Conservation (phyloP, 2,329 filamentous ascomycete species). For the Microcyclosporella mali region DNA sequence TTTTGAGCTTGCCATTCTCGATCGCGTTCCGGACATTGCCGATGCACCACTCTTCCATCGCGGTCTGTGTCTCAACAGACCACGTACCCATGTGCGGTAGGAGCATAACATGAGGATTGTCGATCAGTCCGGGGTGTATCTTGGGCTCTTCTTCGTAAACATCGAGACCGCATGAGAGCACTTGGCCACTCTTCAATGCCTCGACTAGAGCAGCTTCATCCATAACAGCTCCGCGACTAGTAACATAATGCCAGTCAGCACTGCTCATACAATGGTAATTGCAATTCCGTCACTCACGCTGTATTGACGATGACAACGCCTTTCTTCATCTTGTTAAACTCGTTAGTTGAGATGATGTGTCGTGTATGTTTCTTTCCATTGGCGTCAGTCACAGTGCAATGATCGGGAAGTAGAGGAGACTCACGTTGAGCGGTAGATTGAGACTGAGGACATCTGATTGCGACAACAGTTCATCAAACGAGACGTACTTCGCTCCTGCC, state of each 20-base stretch:
- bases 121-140: conserved; percentile 64
- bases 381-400: not conserved
- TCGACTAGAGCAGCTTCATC: conserved; percentile 73
- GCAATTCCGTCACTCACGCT: conserved; percentile 37
- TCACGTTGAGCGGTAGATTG: conserved; percentile 74
- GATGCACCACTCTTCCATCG: conserved; percentile 70
- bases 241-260: too few species aligned
- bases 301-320: conserved; percentile 77
- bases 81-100: conserved; percentile 83
- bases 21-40: conserved; percentile 62
- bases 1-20: conserved; percentile 45
- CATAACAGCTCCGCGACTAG: conserved; percentile 64
- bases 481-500: conserved; percentile 59
- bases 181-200: conserved; percentile 63
- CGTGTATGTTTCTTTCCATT: conserved; percentile 54
- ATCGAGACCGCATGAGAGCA: conserved; percentile 67
- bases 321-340: conserved; percentile 72
- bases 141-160: conserved; percentile 78
- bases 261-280: too few species aligned
- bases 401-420: conserved; percentile 28
- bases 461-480: conserved; percentile 64
- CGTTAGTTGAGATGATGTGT: conserved; percentile 64
- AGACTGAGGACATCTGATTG: conserved; percentile 71
- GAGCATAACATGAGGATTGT: conserved; percentile 65
- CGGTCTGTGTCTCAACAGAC: conserved; percentile 59